These are phyloP conservation scores for Euphrasia confusa DNA, from an alignment of 257 asterid species.

Conservation along the genomic window DNA sequence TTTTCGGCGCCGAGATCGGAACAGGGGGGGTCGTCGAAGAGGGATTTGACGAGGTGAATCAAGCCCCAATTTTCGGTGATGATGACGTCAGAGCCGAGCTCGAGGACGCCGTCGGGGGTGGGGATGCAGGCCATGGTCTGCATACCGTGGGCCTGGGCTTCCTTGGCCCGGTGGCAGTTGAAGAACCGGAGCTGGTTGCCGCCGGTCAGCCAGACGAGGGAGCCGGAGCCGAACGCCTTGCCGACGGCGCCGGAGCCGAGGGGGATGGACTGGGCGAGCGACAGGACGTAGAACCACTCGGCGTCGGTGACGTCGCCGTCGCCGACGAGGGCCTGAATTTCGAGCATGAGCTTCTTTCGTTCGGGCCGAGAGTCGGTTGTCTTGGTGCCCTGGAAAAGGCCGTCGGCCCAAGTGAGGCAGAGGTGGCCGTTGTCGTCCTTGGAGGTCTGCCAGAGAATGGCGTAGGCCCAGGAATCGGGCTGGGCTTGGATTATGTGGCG, in stretches of 20 bases:
- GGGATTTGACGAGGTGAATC: slow-evolving; percentile 43
- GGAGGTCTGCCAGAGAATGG: slow-evolving; percentile 50
- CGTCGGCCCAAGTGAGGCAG: slow-evolving; percentile 51
- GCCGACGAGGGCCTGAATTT: slow-evolving; percentile 53
- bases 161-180: slow-evolving; percentile 62
- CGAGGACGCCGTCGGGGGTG: slow-evolving; percentile 49
- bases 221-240: slow-evolving; percentile 53
- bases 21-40: slow-evolving; percentile 25
- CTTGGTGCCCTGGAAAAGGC: slow-evolving; percentile 55
- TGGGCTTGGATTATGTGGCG: slow-evolving; percentile 46
- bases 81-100: slow-evolving; percentile 54
- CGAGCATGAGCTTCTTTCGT: slow-evolving; percentile 51
- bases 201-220: slow-evolving; percentile 61
- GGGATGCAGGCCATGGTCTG: slow-evolving; percentile 70
- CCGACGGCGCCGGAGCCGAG: slow-evolving; percentile 50
- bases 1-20: not conserved
- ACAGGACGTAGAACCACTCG: slow-evolving; percentile 88
- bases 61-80: slow-evolving; percentile 48
- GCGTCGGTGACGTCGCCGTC: slow-evolving; percentile 57
- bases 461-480: slow-evolving; percentile 50
- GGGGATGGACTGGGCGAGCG: slow-evolving; percentile 56
- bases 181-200: slow-evolving; percentile 48
- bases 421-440: slow-evolving; percentile 34
- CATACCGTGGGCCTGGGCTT: slow-evolving; percentile 70
- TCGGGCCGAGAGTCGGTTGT: slow-evolving; percentile 35